Base-by-base conservation (phyloP, 2,329 filamentous ascomycete genomes). In the Pleurostoma richardsiae region DNA sequence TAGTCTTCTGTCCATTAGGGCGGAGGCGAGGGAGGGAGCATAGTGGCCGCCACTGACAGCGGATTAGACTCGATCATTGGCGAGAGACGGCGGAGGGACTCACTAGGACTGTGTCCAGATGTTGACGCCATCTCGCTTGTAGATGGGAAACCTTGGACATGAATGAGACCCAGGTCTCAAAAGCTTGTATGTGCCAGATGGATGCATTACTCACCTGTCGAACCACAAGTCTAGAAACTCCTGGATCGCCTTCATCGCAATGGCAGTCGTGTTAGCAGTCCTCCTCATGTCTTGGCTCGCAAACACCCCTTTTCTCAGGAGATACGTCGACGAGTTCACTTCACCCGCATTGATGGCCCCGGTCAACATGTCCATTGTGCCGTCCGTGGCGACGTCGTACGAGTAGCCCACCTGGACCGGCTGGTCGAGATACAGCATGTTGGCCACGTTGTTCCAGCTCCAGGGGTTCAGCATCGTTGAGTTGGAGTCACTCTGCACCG, bases 371-470 rank as follows among this genome's bases (percentile, higher is more conserved):
- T 44, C 31, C 10, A 30, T 28, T 3, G 39, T 33, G 27, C 29
- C 41, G 2, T 36, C 31, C 3, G 72, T 76, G 8, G 70, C 60
- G 6, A 71, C 71, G 56, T 86, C 85, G 54, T 76, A 79, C 2
- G 79, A 83, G 50, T 82, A 79, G 38, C 77, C 76, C 7, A 84
- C 74, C 60, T 85, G 80, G 42, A 80, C 78, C 6, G 80, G 80
- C 61, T 74, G 71, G 58, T 76, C 67, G 47, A 72, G 64, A 49
- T 67, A 72, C 4, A 72, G 54, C 51, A 80, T 61, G 54, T 80
- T 80, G 33, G 72, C 73, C 41, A 68, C 71, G 48, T 73, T 68
- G 56, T 81, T 76, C 76, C 77, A 81, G 29, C 73, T 71, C 68
- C 71, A 80, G 0, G 74, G 73, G 48, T 83, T 82, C 10, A 67